phyloP scores from a whole-genome alignment of 2,329 filamentous ascomycete species.

The Alternaria incomplexa region DNA sequence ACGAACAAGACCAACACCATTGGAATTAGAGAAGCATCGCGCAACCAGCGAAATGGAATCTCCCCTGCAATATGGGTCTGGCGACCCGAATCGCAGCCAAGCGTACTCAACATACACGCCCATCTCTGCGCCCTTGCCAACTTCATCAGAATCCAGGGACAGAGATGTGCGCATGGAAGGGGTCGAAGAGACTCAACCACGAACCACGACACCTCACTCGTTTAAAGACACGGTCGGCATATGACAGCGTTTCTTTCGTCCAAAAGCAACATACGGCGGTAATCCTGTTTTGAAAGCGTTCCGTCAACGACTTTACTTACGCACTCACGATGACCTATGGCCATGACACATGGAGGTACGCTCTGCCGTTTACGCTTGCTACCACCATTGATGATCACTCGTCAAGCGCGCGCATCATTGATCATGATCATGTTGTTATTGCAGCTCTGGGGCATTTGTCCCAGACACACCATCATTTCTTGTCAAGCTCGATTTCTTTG shows the following conservation, averaged over 20 bases:
- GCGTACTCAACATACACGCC: conserved; percentile 45
- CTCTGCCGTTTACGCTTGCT: conserved; percentile 37
- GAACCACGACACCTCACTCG: conserved; percentile 50
- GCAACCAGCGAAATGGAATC: conserved; percentile 38
- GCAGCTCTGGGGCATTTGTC: conserved; percentile 9
- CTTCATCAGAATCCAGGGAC: conserved; percentile 41
- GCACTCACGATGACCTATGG: conserved; percentile 49
- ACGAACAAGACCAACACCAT: conserved; percentile 38
- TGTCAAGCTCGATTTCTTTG: conserved; percentile 20
- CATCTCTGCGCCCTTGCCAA: conserved; percentile 44
- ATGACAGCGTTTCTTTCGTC: conserved; percentile 47
- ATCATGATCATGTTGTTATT: conserved; percentile 20
- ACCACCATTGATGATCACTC: conserved; percentile 35
- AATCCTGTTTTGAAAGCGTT: conserved; percentile 49
- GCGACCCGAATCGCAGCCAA: conserved; percentile 35
- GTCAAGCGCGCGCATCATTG: conserved; percentile 33
- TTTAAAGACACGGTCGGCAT: conserved; percentile 54
- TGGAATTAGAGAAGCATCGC: conserved; percentile 42
- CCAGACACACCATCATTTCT: conserved; percentile 21
- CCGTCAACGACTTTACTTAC: conserved; percentile 44
- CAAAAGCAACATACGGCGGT: conserved; percentile 47
- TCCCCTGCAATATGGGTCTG: conserved; percentile 37
- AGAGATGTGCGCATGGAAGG: conserved; percentile 47
- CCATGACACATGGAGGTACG: conserved; percentile 46
- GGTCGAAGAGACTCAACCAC: conserved; percentile 46